Evolutionary conservation across 495 filamentous ascomycete genomes (phyloP), one percentile per base, ranked within the genome.

Genomic region (Lophiostoma macrostomum): DNA sequence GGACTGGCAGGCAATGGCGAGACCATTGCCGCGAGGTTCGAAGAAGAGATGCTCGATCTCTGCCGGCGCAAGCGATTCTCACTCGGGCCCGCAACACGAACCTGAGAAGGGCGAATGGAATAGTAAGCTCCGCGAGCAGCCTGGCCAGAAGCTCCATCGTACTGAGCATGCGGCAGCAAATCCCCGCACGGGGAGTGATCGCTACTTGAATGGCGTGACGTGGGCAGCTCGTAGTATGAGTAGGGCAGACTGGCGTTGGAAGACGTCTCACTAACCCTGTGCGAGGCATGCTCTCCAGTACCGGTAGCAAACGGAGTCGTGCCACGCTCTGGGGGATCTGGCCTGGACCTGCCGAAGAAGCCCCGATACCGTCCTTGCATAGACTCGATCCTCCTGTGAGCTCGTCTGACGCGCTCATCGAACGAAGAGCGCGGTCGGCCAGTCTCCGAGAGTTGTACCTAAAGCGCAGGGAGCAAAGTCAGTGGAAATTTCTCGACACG

Each of bases 81-180:
- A n/a, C 18, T 14, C 10, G 10, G 37, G 14, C 8, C 22, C 16
- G 28, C 13, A 14, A 38, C 13, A 6, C 22, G 48, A 40, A 46
- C 38, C 22, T 46, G 55, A 36, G 49, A 39, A 6, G 49, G 47
- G 8, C 43, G 40, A 20, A 53, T 54, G 22, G 56, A 54, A 16
- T 30, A 36, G 24, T 54, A 54, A 8, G 43, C 42, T 29, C 49
- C 49, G 20, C 36, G 38, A 37, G 29, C 46, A 10, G 25, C 12
- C 6, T 37, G 50, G 13, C 50, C 18, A 6, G 50, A 63, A 30
- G 59, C 37, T 20, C 59, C 59, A 30, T 63, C 59, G 42, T 53
- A 58, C 36, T 63, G 59, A 2, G 59, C n/a, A 12, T 43, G 20
- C 5, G 14, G 28, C 19, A 61, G 53, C 20, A 19, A 13, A 7